phyloP scores from a whole-genome alignment of 2,329 filamentous ascomycete genomes.

The Sordariomycetes sp. region DNA sequence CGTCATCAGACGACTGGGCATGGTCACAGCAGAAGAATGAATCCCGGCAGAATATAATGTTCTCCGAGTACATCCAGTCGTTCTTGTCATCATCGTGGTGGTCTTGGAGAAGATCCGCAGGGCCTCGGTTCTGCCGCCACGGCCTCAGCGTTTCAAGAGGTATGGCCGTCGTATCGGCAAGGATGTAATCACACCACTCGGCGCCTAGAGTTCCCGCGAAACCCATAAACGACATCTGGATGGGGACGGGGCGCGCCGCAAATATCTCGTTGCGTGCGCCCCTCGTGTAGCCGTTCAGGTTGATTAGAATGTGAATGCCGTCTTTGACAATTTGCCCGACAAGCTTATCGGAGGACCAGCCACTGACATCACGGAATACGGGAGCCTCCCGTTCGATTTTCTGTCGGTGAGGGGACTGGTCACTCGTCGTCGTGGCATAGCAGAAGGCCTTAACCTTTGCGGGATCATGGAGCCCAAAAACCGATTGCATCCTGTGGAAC shows the following conservation, averaged over 20 bases:
- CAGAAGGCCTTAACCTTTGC: conserved; percentile 72
- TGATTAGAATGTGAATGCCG: conserved; percentile 86
- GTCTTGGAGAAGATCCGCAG: conserved; percentile 55
- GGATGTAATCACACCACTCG: conserved; percentile 96
- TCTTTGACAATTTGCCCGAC: conserved; percentile 79
- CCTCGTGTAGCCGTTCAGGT: conserved; percentile 94
- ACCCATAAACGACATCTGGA: conserved; percentile 99
- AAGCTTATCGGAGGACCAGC: conserved; percentile 72
- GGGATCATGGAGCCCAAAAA: conserved; percentile 80
- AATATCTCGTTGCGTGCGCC: conserved; percentile 97
- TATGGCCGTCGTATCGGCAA: conserved; percentile 80
- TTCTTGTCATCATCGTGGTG: conserved; percentile 58
- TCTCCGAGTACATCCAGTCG: conserved; percentile 92
- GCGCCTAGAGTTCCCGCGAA: conserved; percentile 92
- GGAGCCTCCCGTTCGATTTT: conserved; percentile 92
- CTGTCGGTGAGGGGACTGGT: conserved; percentile 75
- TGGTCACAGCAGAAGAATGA: conserved; percentile 99
- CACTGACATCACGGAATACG: conserved; percentile 77
- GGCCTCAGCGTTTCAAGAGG: conserved; percentile 71
- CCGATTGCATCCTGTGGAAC: conserved; percentile 70
- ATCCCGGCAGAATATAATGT: conserved; percentile 85
- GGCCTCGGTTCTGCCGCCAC: conserved; percentile 57
- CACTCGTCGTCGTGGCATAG: conserved; percentile 88
- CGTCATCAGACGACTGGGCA: conserved; percentile 69
- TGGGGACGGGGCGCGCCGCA: conserved; percentile 81